Base-by-base conservation (phyloP, 1,284 basidiomycete species). In the Cutaneotrichosporon sp. region DNA sequence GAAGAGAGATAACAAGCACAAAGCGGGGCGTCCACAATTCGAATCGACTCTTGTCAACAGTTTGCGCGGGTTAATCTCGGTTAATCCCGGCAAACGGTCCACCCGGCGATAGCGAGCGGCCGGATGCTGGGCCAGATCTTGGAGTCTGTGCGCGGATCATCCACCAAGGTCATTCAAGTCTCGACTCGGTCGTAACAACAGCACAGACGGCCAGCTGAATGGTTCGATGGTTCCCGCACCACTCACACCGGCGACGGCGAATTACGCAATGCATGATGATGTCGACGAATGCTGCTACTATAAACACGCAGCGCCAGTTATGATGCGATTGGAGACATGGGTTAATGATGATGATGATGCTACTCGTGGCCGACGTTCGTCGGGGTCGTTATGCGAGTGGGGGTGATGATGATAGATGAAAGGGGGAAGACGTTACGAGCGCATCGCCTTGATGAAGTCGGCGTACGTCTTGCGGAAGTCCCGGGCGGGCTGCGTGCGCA, bases 401-500 rank as follows among this genome's bases (percentile, higher is more conserved):
- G 13, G 18, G 25, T 18, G 27, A 29, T 50, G 18, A n/a, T 27
- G 33, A 2, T 9, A 53, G 34, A 27, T 25, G 11, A 22, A 25
- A n/a, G n/a, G 11, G 8, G 8, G 31, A 29, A 31, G 31, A n/a
- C 10, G 50, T 18, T 62, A 73, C 43, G 69, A 64, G 49, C 69
- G 67, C 67, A 74, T 68, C 14, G 72, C 72, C 54, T 75, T 78
- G 69, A 80, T 73, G 59, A 94, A 89, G 67, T 94, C 92, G 29
- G 88, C 85, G 78, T 93, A 92, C 73, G 91, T 95, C 83, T 90
- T 93, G 71, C 90, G 86, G 82, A 97, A 97, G 50, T 83, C 82
- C 78, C 92, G 94, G 59, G 83, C 81, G 71, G 95, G 92, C 64
- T 91, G 82, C 70, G 89, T 89, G 57, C 87, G 84, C 67, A 95